phyloP scores from a whole-genome alignment of 192 early-diverging fungal genomes.

The Umbelopsis sp. region DNA sequence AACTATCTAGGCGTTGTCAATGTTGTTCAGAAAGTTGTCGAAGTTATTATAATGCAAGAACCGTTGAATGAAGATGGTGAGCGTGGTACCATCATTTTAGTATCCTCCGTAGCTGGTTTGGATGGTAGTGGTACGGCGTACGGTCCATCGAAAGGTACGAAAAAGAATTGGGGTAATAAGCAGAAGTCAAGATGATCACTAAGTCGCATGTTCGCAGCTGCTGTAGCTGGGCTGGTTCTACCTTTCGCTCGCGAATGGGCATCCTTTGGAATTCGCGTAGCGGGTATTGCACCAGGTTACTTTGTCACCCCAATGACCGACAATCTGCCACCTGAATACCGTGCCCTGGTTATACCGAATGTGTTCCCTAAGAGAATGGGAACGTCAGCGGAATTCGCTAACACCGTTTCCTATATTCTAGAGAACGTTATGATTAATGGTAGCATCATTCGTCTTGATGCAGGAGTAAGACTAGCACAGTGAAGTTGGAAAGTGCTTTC shows the following conservation, averaged over 20 bases:
- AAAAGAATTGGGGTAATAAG: no score
- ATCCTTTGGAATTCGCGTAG: slow-evolving; percentile 39
- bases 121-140: slow-evolving; percentile 56
- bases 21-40: no score
- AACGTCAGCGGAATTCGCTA: slow-evolving; percentile 46
- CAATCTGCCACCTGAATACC: no score
- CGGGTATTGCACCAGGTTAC: slow-evolving; percentile 35
- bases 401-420: slow-evolving; percentile 41
- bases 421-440: slow-evolving; percentile 52
- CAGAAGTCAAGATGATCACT: neutral
- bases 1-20: neutral
- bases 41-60: no score
- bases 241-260: slow-evolving; percentile 53
- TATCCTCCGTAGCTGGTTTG: slow-evolving; percentile 49
- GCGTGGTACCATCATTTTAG: slow-evolving; percentile 53
- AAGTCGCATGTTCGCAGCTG: slow-evolving; percentile 36
- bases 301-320: no score
- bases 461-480: slow-evolving; percentile 27
- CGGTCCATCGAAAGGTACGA: slow-evolving; percentile 41
- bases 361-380: slow-evolving; percentile 25
- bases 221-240: slow-evolving; percentile 46
- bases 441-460: slow-evolving; percentile 47
- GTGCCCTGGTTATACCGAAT: no score
- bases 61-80: slow-evolving; percentile 28
- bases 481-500: no score